Percentiles rank a stretch among this genome's conserved stretches.
These are phyloP conservation scores for Schoenoplectus triqueter DNA, from an alignment of 202 grass and related monocot species.

Conservation along the genomic window DNA sequence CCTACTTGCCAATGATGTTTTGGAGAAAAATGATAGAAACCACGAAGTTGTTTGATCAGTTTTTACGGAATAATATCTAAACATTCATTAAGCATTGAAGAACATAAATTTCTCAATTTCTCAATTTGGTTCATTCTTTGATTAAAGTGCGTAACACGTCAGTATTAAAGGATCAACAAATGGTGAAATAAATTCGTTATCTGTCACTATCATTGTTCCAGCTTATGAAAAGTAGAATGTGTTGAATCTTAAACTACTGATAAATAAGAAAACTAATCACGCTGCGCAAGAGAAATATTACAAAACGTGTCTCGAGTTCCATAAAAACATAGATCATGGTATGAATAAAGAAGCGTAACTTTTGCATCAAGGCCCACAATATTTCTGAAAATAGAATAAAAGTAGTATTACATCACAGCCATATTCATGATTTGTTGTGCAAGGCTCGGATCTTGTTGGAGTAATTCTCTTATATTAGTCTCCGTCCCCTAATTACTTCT, in stretches of 20 bases:
- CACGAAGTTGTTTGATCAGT: not conserved
- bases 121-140: not conserved
- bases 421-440: constrained; percentile 87
- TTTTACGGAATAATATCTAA: not conserved
- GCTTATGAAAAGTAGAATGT: not conserved
- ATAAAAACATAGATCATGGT: constrained; percentile 10
- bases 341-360: constrained; percentile 14
- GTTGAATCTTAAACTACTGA: not conserved
- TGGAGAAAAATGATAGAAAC: too few relatives aligned
- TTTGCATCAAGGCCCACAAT: constrained; percentile 20
- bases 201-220: not conserved
- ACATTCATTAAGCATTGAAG: not conserved
- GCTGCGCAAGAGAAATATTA: not conserved
- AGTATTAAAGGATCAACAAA: not conserved
- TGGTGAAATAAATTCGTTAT: not conserved
- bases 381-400: constrained; percentile 19
- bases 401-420: constrained; percentile 59
- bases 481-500: constrained; percentile 88
- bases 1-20: not conserved
- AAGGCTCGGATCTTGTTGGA: constrained; percentile 84
- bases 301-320: not conserved
- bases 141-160: not conserved
- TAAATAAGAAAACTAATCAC: not conserved
- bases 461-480: constrained; percentile 81
- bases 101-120: not conserved